Evolutionary conservation across 2,329 filamentous ascomycete genomes (phyloP), one percentile per base, ranked within the genome.

Genomic region (Orbilia brochopaga): DNA sequence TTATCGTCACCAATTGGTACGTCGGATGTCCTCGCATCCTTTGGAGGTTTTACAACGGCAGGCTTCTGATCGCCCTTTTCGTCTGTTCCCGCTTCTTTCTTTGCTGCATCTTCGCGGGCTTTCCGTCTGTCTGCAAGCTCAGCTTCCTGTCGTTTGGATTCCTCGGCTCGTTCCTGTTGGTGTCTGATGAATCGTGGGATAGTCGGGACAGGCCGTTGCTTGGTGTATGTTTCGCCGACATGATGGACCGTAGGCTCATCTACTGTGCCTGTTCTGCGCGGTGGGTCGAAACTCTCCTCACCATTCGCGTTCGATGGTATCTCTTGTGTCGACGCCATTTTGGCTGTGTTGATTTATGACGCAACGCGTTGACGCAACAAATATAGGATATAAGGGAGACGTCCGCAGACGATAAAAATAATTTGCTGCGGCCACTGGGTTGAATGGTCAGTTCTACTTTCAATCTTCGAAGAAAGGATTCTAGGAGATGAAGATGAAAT

Each of bases 1-100:
- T 94, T 97, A 78, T 97, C 93, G 77, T 92, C 93, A 78, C 92
- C 90, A 67, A 97, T 96, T 1, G 94, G 94, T 0, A 97, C 92
- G 79, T 97, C 94, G 24, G 91, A 92, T 0, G 93, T 97, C 42
- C 66, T 64, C 2, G 59, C 53, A 51, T 70, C 66, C 23, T 70
- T 70, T 3, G 46, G 27, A 35, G 60, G 59, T 23, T 64, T 64
- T 42, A 51, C 40, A 3, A 35, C 30, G 11, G 24, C 21, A 15
- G 46, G n/a, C 19, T 59, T 60, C 30, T 59, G 42, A 19, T 50
- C 52, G 23, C 56, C 57, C 35, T 56, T 51, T 24, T 15, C 8
- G 2, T 30, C 37, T 8, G 21, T 11, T 19, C 15, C 48, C 23
- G 40, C 19, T 13, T 50, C 44, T 19, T n/a, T 17, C 24, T 37